Evolutionary conservation across 1,139 yeast genomes (phyloP), one percentile per base, ranked within the genome.

Genomic region (Eremothecium sinecaudum): DNA sequence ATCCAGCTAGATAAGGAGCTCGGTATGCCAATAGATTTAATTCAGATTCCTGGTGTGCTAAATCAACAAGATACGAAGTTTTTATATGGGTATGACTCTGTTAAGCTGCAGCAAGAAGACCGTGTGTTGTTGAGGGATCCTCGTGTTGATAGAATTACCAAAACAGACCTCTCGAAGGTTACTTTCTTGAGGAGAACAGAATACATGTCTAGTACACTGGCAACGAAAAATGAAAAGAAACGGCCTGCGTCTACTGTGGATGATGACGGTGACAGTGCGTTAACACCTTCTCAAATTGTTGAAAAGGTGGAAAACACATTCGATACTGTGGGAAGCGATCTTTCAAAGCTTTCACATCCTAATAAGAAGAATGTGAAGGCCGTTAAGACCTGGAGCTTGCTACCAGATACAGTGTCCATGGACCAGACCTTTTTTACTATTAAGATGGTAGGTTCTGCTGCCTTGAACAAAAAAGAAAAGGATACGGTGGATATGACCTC

Each of bases 151-250:
- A 53, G 68, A 72, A 30, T 75, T 62, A 53, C 78, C 67, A 41
- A 74, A 65, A 41, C 58, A 9, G 64, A 65, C 21, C 55, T 61
- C 30, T 68, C 71, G 4, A 69, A 69, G 27, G 96, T 87, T 17
- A 73, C 93, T 13, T 87, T 87, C 62, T 69, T 87, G 54, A 77
- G 97, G 63, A 76, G 97, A 63, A 87, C 97, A 0, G 97, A 90
- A 58, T 90, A 90, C 57, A 81, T 84, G 10, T 50, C 58, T 2
- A 31, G 37, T 9, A 39, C 56, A 1, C 43, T 52, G 2, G 42
- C 49, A 17, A 41, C 51, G 4, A 38, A 39, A 22, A 36, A 34
- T 24, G 38, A 43, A 43, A 45, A 43, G 42, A 48, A 46, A 42
- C 44, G 41, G 35, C 44, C 40, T 26, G 34, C 44, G 14, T 36